These are phyloP conservation scores for Solanum rostratum DNA, from an alignment of 257 asterid species.

Conservation along the genomic window DNA sequence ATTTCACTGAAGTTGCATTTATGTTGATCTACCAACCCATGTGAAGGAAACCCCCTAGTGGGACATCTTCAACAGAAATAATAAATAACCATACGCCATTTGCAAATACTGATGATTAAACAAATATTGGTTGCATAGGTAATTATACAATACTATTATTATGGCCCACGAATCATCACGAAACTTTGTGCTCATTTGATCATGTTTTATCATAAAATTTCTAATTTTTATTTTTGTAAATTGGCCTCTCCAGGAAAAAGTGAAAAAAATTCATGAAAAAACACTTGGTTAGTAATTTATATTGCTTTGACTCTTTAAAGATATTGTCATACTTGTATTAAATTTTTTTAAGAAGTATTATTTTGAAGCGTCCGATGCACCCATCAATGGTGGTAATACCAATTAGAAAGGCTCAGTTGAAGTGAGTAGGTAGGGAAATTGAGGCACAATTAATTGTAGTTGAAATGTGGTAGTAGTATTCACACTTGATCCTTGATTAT, in stretches of 20 bases:
- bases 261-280: no score
- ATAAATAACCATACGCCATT: not conserved
- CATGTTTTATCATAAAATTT: no score
- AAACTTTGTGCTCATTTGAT: no score
- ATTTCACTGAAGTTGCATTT: not conserved
- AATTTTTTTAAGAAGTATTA: not conserved
- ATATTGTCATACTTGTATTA: not conserved
- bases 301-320: not conserved
- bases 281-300: no score
- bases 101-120: not conserved
- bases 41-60: constrained; percentile 15
- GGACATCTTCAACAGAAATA: not conserved
- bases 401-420: not conserved
- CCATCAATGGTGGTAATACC: not conserved
- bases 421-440: not conserved
- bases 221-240: no score
- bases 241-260: no score
- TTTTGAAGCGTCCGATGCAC: not conserved
- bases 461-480: not conserved
- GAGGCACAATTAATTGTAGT: not conserved
- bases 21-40: constrained; percentile 17
- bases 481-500: not conserved
- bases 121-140: not conserved
- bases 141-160: not conserved
- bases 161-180: not conserved